A percentile compares a stretch with the other conserved stretches of the same genome.
These are phyloP conservation scores for Primulina huaijiensis DNA, from an alignment of 257 asterid species.

Conservation along the genomic window DNA sequence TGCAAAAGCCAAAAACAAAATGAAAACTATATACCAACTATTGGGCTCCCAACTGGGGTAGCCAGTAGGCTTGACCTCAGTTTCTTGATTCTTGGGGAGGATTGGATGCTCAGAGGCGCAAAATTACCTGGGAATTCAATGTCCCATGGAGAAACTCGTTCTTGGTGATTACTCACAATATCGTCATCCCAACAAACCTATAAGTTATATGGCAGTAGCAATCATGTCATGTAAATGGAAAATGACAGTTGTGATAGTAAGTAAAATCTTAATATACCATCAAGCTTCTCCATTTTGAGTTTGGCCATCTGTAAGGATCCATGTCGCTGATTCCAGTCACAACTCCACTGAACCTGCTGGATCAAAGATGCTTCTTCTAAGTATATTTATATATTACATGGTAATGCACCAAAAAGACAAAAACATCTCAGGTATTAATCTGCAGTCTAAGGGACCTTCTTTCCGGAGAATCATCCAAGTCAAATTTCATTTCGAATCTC, in stretches of 20 bases:
- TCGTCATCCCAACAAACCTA: slow-evolving; percentile 98
- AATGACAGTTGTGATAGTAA: neutral
- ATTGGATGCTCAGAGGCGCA: slow-evolving; percentile 65
- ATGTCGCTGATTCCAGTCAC: slow-evolving; percentile 78
- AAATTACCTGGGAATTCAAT: slow-evolving; percentile 83
- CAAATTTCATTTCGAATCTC: slow-evolving; percentile 78
- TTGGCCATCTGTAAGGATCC: slow-evolving; percentile 81
- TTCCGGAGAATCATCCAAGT: slow-evolving; percentile 90
- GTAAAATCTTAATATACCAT: slow-evolving; percentile 42
- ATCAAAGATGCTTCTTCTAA: slow-evolving; percentile 5
- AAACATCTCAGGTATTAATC: slow-evolving; percentile 2
- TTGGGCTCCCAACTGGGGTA: slow-evolving; percentile 51
- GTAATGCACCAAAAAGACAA: slow-evolving; percentile 13
- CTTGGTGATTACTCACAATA: slow-evolving; percentile 65
- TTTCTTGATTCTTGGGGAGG: slow-evolving; percentile 81
- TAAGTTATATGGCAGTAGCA: slow-evolving; percentile 20
- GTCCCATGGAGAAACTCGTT: slow-evolving; percentile 97
- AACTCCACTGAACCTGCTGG: slow-evolving; percentile 79
- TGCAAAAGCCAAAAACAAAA: neutral
- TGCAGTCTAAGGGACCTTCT: slow-evolving; percentile 52
- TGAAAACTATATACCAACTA: slow-evolving; percentile 53
- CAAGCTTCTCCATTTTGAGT: slow-evolving; percentile 96
- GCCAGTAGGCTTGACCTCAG: slow-evolving; percentile 58
- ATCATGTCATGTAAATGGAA: slow-evolving; percentile 19
- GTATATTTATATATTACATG: neutral